Conservation (phyloP, 148 eudicot genomes). For the Simmondsia chinensis region DNA sequence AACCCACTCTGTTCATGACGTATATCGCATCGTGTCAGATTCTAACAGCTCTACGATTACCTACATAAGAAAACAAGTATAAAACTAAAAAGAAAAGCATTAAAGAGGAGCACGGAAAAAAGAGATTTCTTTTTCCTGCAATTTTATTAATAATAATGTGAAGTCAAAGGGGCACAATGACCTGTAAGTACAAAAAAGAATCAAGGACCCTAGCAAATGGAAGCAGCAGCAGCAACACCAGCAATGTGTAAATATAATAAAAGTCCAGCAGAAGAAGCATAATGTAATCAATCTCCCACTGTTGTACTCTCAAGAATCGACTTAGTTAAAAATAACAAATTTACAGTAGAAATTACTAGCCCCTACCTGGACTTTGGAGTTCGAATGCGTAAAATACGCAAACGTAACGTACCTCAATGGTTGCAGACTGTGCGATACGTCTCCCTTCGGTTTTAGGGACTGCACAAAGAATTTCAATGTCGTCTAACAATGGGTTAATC, state of each 20-base stretch:
- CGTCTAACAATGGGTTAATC: conserved; percentile 30
- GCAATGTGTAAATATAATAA: too few species aligned
- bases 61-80: too few species aligned
- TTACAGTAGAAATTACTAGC: conserved; percentile 29
- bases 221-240: too few species aligned
- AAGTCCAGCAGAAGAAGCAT: too few species aligned
- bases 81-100: neutral
- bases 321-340: conserved; percentile 16
- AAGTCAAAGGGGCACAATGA: conserved; percentile 32
- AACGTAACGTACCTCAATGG: conserved; percentile 42
- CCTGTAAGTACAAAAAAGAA: conserved; percentile 55
- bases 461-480: conserved; percentile 39
- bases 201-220: conserved; percentile 32
- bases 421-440: too few species aligned
- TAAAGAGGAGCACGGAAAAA: neutral
- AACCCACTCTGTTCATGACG: too few species aligned
- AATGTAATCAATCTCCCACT: too few species aligned
- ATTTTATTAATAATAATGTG: conserved; percentile 39
- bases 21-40: too few species aligned
- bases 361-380: too few species aligned
- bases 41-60: too few species aligned
- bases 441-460: too few species aligned
- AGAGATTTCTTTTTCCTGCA: conserved; percentile 11
- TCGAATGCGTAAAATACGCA: too few species aligned
- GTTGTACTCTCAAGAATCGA: conserved; percentile 26